Evolutionary conservation across 441 rosid species (phyloP).

Genomic region (Corymbia citriodora): DNA sequence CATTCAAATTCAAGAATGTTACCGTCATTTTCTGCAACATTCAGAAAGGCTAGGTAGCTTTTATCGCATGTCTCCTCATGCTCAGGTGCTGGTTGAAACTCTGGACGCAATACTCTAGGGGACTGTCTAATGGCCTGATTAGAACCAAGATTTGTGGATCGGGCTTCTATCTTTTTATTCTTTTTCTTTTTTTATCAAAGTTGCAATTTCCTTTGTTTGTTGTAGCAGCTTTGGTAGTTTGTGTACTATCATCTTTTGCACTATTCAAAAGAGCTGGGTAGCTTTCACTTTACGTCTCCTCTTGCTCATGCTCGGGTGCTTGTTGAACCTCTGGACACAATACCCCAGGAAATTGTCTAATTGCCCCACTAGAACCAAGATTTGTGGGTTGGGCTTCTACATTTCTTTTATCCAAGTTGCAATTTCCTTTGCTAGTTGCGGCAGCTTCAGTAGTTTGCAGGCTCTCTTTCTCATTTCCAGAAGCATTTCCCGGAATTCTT

Average conservation of each 20-base stretch:
- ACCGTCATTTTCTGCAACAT: neutral
- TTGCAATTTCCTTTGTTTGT: neutral
- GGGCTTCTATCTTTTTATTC: neutral
- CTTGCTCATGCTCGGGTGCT: neutral
- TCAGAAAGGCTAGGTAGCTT: neutral
- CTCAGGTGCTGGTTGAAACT: neutral
- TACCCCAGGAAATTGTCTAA: neutral
- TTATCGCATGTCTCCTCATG: neutral
- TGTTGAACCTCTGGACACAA: neutral
- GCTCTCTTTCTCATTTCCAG: neutral
- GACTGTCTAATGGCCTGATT: neutral
- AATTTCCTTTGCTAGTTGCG: neutral
- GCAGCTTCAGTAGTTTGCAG: neutral
- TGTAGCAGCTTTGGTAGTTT: neutral
- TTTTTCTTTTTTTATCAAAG: neutral
- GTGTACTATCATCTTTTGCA: neutral
- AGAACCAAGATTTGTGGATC: neutral
- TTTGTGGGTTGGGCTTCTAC: neutral
- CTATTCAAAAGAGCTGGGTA: neutral
- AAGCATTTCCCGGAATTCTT: neutral
- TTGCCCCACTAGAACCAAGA: slow-evolving; percentile 5
- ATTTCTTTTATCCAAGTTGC: slow-evolving; percentile 1
- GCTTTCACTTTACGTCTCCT: neutral
- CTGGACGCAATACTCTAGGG: neutral
- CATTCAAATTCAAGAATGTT: neutral